These are phyloP conservation scores for Mrakia gelida DNA, from an alignment of 768 basidiomycete genomes.

Conservation along the genomic window DNA sequence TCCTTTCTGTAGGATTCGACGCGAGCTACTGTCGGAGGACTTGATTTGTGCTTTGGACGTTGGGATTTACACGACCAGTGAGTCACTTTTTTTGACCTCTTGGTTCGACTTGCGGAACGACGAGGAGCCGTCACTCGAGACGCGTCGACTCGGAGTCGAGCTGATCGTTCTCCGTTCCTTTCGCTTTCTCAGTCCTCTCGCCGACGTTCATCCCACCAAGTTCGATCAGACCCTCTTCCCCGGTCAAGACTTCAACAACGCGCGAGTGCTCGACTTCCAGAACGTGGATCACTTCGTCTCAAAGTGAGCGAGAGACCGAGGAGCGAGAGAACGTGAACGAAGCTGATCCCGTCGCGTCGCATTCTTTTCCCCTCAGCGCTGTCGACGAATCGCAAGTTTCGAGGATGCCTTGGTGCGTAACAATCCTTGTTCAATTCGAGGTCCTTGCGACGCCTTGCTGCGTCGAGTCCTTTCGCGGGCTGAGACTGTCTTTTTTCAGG, in stretches of 20 bases:
- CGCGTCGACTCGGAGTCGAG: background rate
- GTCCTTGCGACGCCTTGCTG: no score
- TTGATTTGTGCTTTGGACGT: constrained; percentile 93
- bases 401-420: constrained; percentile 64
- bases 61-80: constrained; percentile 86
- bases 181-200: constrained; percentile 55
- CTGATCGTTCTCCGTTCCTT: background rate
- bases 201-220: constrained; percentile 86
- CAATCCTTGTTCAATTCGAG: no score
- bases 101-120: background rate
- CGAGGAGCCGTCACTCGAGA: background rate
- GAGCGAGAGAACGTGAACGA: no score
- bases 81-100: background rate
- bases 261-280: constrained; percentile 77
- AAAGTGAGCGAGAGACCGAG: background rate
- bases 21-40: constrained; percentile 73
- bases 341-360: background rate
- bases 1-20: constrained; percentile 72
- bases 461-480: no score
- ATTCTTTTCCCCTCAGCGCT: constrained; percentile 36
- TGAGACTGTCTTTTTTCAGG: no score
- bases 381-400: constrained; percentile 61
- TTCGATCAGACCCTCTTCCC: constrained; percentile 80
- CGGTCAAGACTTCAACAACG: constrained; percentile 79
- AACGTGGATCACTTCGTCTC: constrained; percentile 56